Base-by-base conservation (phyloP, 140 eudicot species). In the Flaveria floridana region DNA sequence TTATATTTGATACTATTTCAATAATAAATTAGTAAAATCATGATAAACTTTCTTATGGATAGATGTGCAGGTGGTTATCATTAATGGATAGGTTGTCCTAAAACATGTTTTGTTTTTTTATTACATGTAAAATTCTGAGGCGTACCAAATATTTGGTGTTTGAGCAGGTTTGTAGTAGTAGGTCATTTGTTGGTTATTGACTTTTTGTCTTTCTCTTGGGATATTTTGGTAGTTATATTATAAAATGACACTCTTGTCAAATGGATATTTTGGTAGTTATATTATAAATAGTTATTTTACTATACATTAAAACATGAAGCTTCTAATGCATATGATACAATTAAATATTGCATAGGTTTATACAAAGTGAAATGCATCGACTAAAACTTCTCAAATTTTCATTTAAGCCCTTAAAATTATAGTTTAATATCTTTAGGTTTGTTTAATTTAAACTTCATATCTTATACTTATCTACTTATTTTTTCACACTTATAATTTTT, bases 71-170 rank as follows among this genome's bases (percentile, higher is more conserved):
- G 76, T 56, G 50, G 81, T 77, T 68, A 37, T 25, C n/a, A 23
- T 68, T n/a, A 76, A 59, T 77, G 81, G 75, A 77, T 77, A 68
- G 81, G 76, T 77, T 77, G 76, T 56, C 75, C 75, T 68, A 76
- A 76, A 76, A 76, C 58, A 55, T 56, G 44, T 42, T 67, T 76
- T 56, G 44, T 42, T 67, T 76, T 41, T 9, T 61, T 28, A 7
- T 52, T 76, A 41, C 46, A 65, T 34, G 20, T 39, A 53, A 66
- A 21, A 19, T 34, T 53, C 19, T 37, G 7, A 26, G 3, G 37
- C 74, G 48, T 76, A 67, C 78, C 78, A 44, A 74, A 62, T 74
- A 55, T 26, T 42, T 23, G 66, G 75, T 66, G 12, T 58, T 47
- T 39, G 42, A 20, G 68, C 58, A 73, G 62, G 77, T 48, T 48